Percentiles rank a stretch among this genome's conserved stretches.
These are phyloP conservation scores for Picochlorum costavermella DNA, from an alignment of 139 green algal genomes.

Conservation along the genomic window DNA sequence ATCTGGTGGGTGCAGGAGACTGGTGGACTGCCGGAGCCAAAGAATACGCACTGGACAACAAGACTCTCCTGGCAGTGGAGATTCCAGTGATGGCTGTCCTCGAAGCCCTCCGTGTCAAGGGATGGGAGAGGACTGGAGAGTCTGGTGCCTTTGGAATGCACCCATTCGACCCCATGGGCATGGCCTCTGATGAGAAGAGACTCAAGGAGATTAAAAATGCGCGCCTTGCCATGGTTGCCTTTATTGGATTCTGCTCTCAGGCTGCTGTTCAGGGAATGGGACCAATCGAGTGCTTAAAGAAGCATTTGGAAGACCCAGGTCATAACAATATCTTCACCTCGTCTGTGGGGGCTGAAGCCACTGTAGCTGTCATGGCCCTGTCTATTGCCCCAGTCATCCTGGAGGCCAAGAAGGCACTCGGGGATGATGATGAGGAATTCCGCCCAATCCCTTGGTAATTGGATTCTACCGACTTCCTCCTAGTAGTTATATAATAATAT, in stretches of 20 bases:
- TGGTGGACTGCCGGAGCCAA: conserved; percentile 70
- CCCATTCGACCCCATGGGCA: conserved; percentile 32
- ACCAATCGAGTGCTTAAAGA: conserved; percentile 72
- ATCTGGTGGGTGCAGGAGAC: conserved; percentile 48
- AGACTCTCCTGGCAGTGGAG: conserved; percentile 53
- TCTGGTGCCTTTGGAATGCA: conserved; percentile 20
- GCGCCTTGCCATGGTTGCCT: conserved; percentile 71
- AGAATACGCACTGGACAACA: conserved; percentile 34
- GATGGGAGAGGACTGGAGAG: conserved; percentile 74
- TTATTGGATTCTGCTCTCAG: conserved; percentile 79
- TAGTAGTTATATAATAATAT: too few species aligned
- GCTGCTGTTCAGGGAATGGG: conserved; percentile 63
- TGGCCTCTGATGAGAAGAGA: conserved; percentile 53
- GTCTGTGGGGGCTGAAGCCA: conserved; percentile 63
- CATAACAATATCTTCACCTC: conserved; percentile 90
- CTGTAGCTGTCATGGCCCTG: conserved; percentile 53
- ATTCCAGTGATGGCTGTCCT: conserved; percentile 60
- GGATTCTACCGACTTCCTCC: too few species aligned
- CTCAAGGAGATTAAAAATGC: conserved; percentile 97
- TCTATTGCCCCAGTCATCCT: conserved; percentile 64
- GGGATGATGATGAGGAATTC: conserved; percentile 24
- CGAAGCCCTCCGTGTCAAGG: conserved; percentile 74
- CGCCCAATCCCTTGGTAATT: conserved; percentile 30
- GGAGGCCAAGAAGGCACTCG: conserved; percentile 57
- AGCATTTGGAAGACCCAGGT: conserved; percentile 71